Percentiles rank a stretch among this genome's conserved stretches.
These are phyloP conservation scores for Cryptococcus sp. DNA, from an alignment of 1,284 basidiomycete genomes.

Conservation along the genomic window DNA sequence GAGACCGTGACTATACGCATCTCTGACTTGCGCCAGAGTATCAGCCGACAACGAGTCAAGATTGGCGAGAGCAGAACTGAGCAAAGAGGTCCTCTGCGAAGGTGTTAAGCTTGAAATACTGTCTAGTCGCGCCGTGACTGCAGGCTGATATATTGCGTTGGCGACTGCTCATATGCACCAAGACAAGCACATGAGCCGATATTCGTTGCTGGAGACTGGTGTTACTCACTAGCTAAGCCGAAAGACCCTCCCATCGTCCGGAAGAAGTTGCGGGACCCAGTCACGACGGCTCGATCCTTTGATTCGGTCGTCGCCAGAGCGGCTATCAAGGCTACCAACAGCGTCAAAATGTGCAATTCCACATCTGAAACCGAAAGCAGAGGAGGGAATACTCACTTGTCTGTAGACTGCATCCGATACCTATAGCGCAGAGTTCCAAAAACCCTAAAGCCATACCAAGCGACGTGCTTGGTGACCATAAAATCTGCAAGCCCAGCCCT, in stretches of 20 bases:
- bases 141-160: conserved; percentile 35
- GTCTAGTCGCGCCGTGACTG: conserved; percentile 13
- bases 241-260: conserved; percentile 36
- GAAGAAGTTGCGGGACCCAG: conserved; percentile 35
- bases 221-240: conserved; percentile 27
- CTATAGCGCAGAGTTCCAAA: conserved; percentile 28
- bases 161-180: conserved; percentile 11
- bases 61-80: conserved; percentile 18
- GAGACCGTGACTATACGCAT: conserved; percentile 29
- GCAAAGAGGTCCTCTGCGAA: conserved; percentile 5
- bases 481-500: conserved; percentile 24
- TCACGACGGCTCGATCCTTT: conserved; percentile 36
- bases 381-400: conserved; percentile 22
- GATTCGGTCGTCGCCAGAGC: conserved; percentile 25
- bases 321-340: conserved; percentile 26
- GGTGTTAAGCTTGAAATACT: conserved; percentile 12
- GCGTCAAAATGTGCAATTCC: neutral
- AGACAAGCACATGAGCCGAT: neutral
- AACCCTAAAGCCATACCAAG: conserved; percentile 22
- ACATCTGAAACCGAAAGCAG: neutral
- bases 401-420: conserved; percentile 31
- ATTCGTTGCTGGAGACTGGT: neutral
- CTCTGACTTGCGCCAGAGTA: conserved; percentile 9
- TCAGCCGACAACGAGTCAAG: conserved; percentile 12
- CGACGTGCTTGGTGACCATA: conserved; percentile 15